A percentile compares a stretch with the other conserved stretches of the same genome.
Evolutionary conservation across 2,329 filamentous ascomycete species (phyloP).

Genomic region (Cordyceps militaris): DNA sequence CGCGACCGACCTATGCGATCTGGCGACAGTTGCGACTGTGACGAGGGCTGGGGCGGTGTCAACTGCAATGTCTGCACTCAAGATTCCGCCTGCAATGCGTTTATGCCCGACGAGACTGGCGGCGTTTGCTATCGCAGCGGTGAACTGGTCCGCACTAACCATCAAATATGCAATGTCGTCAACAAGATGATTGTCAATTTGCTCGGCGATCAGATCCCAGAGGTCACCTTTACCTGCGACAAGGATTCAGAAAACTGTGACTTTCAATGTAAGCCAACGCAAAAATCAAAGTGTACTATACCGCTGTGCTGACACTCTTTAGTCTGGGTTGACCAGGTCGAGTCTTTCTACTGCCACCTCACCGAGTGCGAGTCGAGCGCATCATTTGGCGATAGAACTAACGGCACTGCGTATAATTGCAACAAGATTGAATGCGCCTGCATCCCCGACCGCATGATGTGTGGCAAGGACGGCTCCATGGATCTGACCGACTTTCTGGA

Average conservation of each 20-base stretch:
- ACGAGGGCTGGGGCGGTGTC: conserved; percentile 91
- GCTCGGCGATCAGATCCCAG: conserved; percentile 75
- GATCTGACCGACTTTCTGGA: conserved; percentile 86
- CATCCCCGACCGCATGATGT: conserved; percentile 86
- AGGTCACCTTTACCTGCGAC: conserved; percentile 92
- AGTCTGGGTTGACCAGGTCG: conserved; percentile 91
- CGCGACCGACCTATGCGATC: conserved; percentile 69
- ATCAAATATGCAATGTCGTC: conserved; percentile 96
- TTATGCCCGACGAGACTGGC: conserved; percentile 76
- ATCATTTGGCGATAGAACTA: conserved; percentile 61
- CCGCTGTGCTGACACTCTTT: conserved; percentile 9
- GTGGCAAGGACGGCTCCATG: conserved; percentile 82
- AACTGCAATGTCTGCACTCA: conserved; percentile 95
- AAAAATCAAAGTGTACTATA: not conserved
- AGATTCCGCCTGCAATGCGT: conserved; percentile 73
- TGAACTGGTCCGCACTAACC: conserved; percentile 86
- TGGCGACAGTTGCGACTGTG: conserved; percentile 70
- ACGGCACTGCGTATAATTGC: conserved; percentile 80
- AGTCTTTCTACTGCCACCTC: conserved; percentile 94
- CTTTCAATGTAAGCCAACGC: conserved; percentile 71
- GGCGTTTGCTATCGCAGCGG: conserved; percentile 91
- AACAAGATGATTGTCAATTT: conserved; percentile 89
- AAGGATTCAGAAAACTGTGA: conserved; percentile 70
- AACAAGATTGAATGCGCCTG: conserved; percentile 80
- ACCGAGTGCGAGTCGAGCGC: conserved; percentile 70